Evolutionary conservation across 192 early-diverging fungal species (phyloP).

Genomic region (Umbelopsis sp.): DNA sequence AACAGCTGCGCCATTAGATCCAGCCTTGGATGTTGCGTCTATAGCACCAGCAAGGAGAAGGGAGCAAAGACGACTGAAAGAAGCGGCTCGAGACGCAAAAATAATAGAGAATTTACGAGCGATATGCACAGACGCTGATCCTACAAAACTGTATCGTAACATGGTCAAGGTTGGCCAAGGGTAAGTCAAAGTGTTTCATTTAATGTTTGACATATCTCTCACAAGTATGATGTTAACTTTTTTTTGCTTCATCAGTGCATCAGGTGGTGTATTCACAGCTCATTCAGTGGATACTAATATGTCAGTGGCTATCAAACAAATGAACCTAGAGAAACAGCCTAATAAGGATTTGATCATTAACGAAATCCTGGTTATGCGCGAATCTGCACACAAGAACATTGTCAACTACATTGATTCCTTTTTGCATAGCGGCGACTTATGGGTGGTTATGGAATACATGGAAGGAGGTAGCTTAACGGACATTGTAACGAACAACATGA

Average conservation of each 20-base stretch:
- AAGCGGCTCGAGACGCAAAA: constrained; percentile 53
- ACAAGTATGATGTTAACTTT: not conserved
- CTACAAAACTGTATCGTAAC: constrained; percentile 80
- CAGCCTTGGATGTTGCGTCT: constrained; percentile 27
- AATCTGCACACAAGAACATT: constrained; percentile 76
- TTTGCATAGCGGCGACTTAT: constrained; percentile 75
- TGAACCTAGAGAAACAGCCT: constrained; percentile 90
- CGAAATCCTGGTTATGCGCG: constrained; percentile 86
- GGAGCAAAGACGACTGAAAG: constrained; percentile 26
- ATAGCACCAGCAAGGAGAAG: constrained; percentile 17
- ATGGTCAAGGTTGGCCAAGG: constrained; percentile 92
- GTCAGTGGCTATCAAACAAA: constrained; percentile 92
- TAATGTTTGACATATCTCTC: not conserved
- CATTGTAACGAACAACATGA: constrained; percentile 73
- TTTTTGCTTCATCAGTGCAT: constrained; percentile 59
- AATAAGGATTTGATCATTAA: constrained; percentile 95
- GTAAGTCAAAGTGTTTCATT: constrained; percentile 38
- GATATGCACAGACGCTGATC: constrained; percentile 86
- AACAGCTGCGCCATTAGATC: constrained; percentile 34
- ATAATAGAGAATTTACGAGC: constrained; percentile 80
- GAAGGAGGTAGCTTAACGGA: constrained; percentile 88
- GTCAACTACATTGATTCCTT: constrained; percentile 85
- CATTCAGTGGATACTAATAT: constrained; percentile 63
- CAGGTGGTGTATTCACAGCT: constrained; percentile 87
- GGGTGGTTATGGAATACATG: constrained; percentile 95